Evolutionary conservation across 345 rosid species (phyloP).

Genomic region (Stellera chamaejasme): DNA sequence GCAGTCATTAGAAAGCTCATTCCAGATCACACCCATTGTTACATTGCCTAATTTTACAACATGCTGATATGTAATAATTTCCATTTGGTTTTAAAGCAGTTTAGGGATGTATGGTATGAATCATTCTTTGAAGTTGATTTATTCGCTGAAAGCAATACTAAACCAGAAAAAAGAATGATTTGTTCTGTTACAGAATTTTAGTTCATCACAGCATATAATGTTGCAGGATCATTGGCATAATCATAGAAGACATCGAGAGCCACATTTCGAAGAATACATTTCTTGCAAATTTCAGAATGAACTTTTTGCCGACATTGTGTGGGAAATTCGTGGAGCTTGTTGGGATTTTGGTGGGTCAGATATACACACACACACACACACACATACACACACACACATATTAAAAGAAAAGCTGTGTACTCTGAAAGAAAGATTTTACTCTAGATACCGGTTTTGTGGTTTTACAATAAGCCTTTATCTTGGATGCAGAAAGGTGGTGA

Average conservation of each 20-base stretch:
- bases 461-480: conserved; percentile 8
- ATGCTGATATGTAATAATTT: too few species aligned
- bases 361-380: too few species aligned
- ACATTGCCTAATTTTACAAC: too few species aligned
- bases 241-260: conserved; percentile 84
- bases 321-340: conserved; percentile 86
- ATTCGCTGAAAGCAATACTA: neutral
- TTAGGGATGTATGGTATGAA: too few species aligned
- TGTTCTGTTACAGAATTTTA: neutral
- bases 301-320: conserved; percentile 61
- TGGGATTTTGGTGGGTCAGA: conserved; percentile 63
- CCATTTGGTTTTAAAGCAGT: too few species aligned
- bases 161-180: neutral
- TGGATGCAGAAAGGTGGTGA: conserved; percentile 80
- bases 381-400: too few species aligned
- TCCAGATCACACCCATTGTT: too few species aligned
- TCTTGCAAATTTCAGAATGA: conserved; percentile 87
- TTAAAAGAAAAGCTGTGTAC: neutral
- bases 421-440: neutral
- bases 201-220: conserved; percentile 8
- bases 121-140: neutral
- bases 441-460: conserved; percentile 6
- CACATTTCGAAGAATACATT: conserved; percentile 79
- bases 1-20: too few species aligned
- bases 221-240: conserved; percentile 76